These are phyloP conservation scores for Cornus controversa DNA, from an alignment of 148 eudicot species.

Conservation along the genomic window DNA sequence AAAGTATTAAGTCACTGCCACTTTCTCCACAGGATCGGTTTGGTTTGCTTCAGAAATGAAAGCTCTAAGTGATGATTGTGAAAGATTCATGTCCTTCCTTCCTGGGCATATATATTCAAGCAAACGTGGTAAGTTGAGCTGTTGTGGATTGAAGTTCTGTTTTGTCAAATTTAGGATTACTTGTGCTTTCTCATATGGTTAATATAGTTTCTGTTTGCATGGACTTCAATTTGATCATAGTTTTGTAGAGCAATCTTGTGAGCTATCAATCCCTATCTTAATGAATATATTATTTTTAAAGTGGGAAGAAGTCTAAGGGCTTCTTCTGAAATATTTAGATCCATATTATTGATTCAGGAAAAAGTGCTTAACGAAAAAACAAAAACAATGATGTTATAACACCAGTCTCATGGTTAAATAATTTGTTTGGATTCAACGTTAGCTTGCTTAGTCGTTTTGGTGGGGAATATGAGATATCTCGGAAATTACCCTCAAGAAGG, in stretches of 20 bases:
- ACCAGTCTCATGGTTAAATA: neutral
- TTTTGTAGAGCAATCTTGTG: neutral
- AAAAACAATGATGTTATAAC: neutral
- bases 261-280: neutral
- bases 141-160: neutral
- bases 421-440: too few species aligned
- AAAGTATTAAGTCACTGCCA: neutral
- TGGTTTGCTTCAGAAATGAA: slow-evolving; percentile 99
- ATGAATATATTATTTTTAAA: neutral
- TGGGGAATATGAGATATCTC: too few species aligned
- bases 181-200: neutral
- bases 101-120: slow-evolving; percentile 91
- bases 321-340: neutral
- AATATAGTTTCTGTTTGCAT: neutral
- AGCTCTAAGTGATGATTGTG: slow-evolving; percentile 94
- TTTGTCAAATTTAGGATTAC: neutral
- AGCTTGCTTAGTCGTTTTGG: too few species aligned
- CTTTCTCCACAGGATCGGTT: slow-evolving; percentile 61
- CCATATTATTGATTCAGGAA: neutral
- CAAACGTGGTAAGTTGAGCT: slow-evolving; percentile 62
- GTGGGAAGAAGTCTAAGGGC: neutral
- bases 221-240: neutral
- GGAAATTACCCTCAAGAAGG: too few species aligned
- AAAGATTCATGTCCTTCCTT: slow-evolving; percentile 73
- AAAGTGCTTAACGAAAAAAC: too few species aligned